Evolutionary conservation across 176 grass and related monocot species (phyloP).

Genomic region (Guadua angustifolia): DNA sequence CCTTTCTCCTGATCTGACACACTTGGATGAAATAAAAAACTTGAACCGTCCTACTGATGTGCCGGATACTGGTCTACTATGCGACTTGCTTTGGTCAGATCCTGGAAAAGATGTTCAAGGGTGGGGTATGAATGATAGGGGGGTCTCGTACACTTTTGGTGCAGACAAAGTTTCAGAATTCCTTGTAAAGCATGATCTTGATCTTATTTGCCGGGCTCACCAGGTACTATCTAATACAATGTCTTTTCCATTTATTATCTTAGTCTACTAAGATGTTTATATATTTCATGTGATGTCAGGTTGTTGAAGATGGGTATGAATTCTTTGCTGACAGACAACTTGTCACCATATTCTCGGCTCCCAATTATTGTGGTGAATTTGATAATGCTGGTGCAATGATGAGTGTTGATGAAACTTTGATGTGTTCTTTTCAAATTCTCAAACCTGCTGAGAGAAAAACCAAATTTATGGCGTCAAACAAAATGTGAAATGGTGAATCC

Average conservation of each 20-base stretch:
- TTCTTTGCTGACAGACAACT: conserved; percentile 94
- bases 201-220: conserved; percentile 87
- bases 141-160: conserved; percentile 92
- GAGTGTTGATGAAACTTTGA: conserved; percentile 95
- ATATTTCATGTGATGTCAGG: conserved; percentile 57
- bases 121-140: conserved; percentile 95
- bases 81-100: conserved; percentile 92
- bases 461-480: conserved; percentile 75
- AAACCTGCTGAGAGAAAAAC: conserved; percentile 87
- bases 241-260: conserved; percentile 25
- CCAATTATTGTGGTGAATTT: conserved; percentile 95
- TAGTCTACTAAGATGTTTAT: conserved; percentile 9
- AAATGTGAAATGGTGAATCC: conserved; percentile 65
- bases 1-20: conserved; percentile 77
- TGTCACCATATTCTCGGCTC: conserved; percentile 92
- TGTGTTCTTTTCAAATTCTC: conserved; percentile 97
- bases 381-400: conserved; percentile 96
- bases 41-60: conserved; percentile 74
- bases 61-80: conserved; percentile 77
- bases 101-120: conserved; percentile 80
- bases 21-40: conserved; percentile 76
- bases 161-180: conserved; percentile 81
- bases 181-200: conserved; percentile 73
- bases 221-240: conserved; percentile 51
- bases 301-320: conserved; percentile 97